Evolutionary conservation across 2,329 filamentous ascomycete species (phyloP).

Genomic region (Spiromastix sp.): DNA sequence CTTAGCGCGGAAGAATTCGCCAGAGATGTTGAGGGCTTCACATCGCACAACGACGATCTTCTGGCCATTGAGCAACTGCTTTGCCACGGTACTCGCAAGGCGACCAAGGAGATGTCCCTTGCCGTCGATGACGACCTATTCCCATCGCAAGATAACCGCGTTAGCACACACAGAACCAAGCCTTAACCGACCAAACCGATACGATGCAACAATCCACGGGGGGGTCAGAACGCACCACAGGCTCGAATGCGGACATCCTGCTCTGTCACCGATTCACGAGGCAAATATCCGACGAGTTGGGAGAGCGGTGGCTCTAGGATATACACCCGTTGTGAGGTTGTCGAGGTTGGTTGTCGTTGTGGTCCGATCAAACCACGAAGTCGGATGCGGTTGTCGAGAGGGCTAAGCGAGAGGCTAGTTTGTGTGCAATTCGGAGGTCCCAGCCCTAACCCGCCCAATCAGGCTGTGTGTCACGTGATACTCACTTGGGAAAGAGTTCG

Average conservation of each 20-base stretch:
- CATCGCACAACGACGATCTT: constrained; percentile 99
- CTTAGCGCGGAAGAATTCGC: constrained; percentile 99
- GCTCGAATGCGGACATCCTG: constrained; percentile 58
- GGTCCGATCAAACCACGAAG: constrained; percentile 33
- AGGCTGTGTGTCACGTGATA: constrained; percentile 18
- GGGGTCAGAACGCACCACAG: constrained; percentile 45
- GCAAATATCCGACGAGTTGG: constrained; percentile 31
- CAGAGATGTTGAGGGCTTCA: constrained; percentile 99
- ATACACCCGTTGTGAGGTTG: constrained; percentile 33
- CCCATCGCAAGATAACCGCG: constrained; percentile 33
- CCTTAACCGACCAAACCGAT: constrained; percentile 3
- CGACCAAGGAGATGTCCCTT: constrained; percentile 99
- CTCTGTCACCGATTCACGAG: constrained; percentile 32
- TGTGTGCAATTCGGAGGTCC: constrained; percentile 28
- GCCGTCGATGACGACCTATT: constrained; percentile 96
- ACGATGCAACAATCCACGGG: constrained; percentile 8
- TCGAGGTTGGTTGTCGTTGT: constrained; percentile 36
- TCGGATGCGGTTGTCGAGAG: constrained; percentile 25
- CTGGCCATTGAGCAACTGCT: constrained; percentile 97
- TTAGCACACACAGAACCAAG: background rate
- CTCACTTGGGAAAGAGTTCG: background rate
- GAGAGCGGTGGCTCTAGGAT: constrained; percentile 32
- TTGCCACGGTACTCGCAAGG: constrained; percentile 94
- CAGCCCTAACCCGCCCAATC: constrained; percentile 30
- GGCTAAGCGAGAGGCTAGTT: constrained; percentile 32